Base-by-base conservation (phyloP, 768 basidiomycete species). In the Lactarius akahatsu region DNA sequence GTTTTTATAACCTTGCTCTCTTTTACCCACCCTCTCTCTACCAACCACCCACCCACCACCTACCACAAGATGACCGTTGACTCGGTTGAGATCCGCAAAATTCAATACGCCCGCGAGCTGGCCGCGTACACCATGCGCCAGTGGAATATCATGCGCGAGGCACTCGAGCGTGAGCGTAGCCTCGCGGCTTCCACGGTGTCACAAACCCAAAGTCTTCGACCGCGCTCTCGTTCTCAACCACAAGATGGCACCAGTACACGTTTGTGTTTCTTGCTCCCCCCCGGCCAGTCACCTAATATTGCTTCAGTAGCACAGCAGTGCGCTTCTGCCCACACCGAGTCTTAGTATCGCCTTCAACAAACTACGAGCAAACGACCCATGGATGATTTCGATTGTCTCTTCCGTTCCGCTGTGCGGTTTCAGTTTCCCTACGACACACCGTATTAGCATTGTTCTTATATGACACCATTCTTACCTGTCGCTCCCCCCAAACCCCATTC, bases 51-150 rank as follows among this genome's bases (percentile, higher is more conserved):
- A 5, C 56, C 55, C 28, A 23, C 50, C 50, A 38, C 11, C 36
- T 7, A 38, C 0, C 36, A 10, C 36, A 52, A 52, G 50, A 62
- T 66, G 70, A 68, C 70, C 28, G 4, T 65, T 20, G 69, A 69
- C 28, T 71, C 73, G 30, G 28, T 75, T 63, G 76, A 77, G 55
- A 60, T 67, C 13, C 71, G 72, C 43, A 78, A 78, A 68, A 71
- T 74, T 26, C 76, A 73, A 43, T 80, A 80, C 63, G 71, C 78
- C 26, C 72, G 72, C 52, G 77, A 80, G 68, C 72, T 80, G 30
- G 78, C 77, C 5, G 76, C 74, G 4, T 77, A 80, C 62, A 80
- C 79, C n/a, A 72, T 78, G 61, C 72, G 72, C 47, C 79, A 80
- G 70, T 79, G 77, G 78, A 72, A 74, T 61, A 30, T 70, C 15